Base-by-base conservation (phyloP, 192 early-diverging fungal genomes). In the Coemansia sp. region DNA sequence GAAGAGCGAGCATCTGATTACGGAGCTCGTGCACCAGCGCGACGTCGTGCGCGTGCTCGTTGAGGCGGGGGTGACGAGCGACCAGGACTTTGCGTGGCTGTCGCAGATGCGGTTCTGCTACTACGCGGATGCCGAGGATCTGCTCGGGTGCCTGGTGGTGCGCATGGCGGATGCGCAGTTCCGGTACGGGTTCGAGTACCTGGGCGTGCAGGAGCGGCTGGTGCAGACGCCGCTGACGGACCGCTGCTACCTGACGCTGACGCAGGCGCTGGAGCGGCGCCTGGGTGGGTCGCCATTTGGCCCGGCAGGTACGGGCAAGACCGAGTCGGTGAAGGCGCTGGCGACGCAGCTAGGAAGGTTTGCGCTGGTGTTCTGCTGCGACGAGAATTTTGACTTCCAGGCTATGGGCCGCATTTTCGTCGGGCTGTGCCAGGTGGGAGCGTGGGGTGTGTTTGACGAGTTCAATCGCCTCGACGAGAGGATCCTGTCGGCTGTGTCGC, bases 341-440 rank as follows among this genome's bases (percentile, higher is more conserved):
- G 98, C 95, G 68, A 86, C 88, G 35, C 93, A 97, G 66, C 85
- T 99, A 21, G 98, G 98, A 9, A 88, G 97, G 29, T 97, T 98
- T 77, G 93, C 94, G 29, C 93, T 99, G 62, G 98, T 99, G 36
- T 99, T 99, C 75, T 99, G 98, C 85, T 99, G 98, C 84, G 98
- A 99, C 73, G 98, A 99, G 85, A 98, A 93, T 70, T 99, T 99
- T 86, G 98, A 99, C 82, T 99, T 99, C 87, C 95, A 98, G 75
- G 96, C 98, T 33, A 98, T 99, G 96, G 98, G 98, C 46, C 93
- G 98, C 73, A 99, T 99, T 66, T 99, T 99, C 77, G 90, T 99
- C 68, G 98, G 98, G 63, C 87, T 99, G 67, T 98, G 92, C 78
- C 95, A 95, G 77, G 98, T 99, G 14, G 98, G 98, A 44, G 98